Base-by-base conservation (phyloP, 441 rosid species). In the Populus tomentosa region DNA sequence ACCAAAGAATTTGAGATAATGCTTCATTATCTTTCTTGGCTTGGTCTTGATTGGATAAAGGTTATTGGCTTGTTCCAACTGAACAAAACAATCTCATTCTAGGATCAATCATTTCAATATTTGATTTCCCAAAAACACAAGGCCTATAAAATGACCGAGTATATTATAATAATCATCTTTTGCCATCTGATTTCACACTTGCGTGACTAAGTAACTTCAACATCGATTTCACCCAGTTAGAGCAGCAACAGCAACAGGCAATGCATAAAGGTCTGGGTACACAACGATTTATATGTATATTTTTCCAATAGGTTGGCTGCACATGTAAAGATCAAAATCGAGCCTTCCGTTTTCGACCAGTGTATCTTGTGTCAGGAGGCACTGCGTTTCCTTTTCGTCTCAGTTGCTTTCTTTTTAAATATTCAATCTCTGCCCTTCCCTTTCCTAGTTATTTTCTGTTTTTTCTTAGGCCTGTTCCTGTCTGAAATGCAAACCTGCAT, bases 401-500 rank as follows among this genome's bases (percentile, higher is more conserved):
- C 88, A 88, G 86, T 74, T 95, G 97, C n/a, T 82, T 93, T 95
- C 90, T 94, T 95, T 84, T 63, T 94, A 83, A 95, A 35, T 6
- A 94, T 82, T 97, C 99, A 94, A 50, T 88, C 92, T 79, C 88
- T 88, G 42, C 93, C 89, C 81, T 91, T 95, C 30, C 88, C 93
- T 80, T 85, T 90, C 82, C 86, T 91, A 80, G 78, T 86, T 9
- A 79, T 40, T 83, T 88, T 95, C 81, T 89, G 97, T 87, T 79
- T 95, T 79, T 95, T 94, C 84, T 82, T 88, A 6, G 97, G 95
- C 80, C 98, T 87, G 65, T 87, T 88, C 77, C 97, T 84, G 78
- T 92, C 98, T 2, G 97, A 87, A 40, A 88, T 79, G 79, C 79
- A 24, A 53, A 28, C 30, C 30, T 28, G 30, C 30, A 28, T 28